These are phyloP conservation scores for Cladorrhinum samala DNA, from an alignment of 495 filamentous ascomycete species.

Conservation along the genomic window DNA sequence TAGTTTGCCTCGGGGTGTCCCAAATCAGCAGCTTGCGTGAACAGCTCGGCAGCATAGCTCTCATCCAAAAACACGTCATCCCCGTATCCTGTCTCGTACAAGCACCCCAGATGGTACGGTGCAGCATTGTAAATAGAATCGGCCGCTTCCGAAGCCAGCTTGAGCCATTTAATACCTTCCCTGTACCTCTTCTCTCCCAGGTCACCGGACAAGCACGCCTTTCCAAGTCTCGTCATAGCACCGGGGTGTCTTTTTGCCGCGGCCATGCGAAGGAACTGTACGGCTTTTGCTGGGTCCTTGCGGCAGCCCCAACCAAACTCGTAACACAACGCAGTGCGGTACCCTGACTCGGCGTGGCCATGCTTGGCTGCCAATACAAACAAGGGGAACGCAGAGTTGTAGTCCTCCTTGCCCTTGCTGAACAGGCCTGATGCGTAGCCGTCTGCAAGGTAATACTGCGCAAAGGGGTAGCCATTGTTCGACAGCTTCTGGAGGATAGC, in stretches of 20 bases:
- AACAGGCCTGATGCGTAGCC: conserved; percentile 93
- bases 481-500: conserved; percentile 80
- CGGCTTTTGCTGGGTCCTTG: conserved; percentile 81
- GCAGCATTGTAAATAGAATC: conserved; percentile 88
- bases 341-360: conserved; percentile 93
- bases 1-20: conserved; percentile 81
- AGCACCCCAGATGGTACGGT: conserved; percentile 79
- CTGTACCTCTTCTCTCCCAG: conserved; percentile 82
- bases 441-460: conserved; percentile 95
- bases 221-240: conserved; percentile 85
- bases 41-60: conserved; percentile 86
- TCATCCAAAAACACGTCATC: conserved; percentile 89
- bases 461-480: conserved; percentile 86
- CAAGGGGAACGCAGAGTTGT: conserved; percentile 81
- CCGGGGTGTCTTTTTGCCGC: conserved; percentile 93
- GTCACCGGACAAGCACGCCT: conserved; percentile 82
- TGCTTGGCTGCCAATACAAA: conserved; percentile 95
- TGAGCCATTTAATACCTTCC: conserved; percentile 95
- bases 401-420: conserved; percentile 84
- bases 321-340: conserved; percentile 89
- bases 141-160: conserved; percentile 80
- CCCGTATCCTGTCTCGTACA: conserved; percentile 86
- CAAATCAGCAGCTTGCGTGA: conserved; percentile 88
- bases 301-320: conserved; percentile 97
- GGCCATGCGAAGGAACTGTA: conserved; percentile 84